Evolutionary conservation across 2,329 filamentous ascomycete species (phyloP), one percentile per base, ranked within the genome.

Genomic region (Hawksworthiomyces lignivorus): DNA sequence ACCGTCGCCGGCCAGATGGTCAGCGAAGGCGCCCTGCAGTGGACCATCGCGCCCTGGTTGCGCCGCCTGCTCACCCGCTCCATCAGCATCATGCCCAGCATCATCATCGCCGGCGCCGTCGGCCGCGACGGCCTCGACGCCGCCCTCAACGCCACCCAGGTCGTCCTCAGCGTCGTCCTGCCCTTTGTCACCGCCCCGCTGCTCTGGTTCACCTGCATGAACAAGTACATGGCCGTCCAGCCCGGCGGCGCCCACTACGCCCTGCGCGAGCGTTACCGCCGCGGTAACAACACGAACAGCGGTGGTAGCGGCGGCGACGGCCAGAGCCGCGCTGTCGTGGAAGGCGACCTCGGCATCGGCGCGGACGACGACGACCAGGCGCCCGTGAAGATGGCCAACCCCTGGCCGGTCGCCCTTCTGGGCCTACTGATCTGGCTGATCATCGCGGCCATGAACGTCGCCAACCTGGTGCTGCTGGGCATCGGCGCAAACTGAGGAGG

Each of bases 1-100:
- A 94, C 88, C 2, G 92, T 94, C 51, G 77, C 87, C 0, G 87
- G 87, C 0, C 87, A 94, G 59, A 92, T 94, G 80, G 82, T 94
- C 18, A 82, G 79, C 48, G 87, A 94, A 59, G 87, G 87, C 7
- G 85, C 87, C 47, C 60, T 94, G 33, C 77, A 78, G 35, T 88
- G 86, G 84, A 77, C 64, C 5, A 62, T 89, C 24, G 70, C 71
- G 47, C 87, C 87, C 0, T 94, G 87, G 87, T 54, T 89, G 9
- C 80, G 87, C 3, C 74, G 87, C 10, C 71, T 94, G 4, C 62
- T 90, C 37, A 94, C 87, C 0, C 75, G 87, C 20, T 77, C 73
- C 37, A 85, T 94, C 57, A 87, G 82, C 54, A 88, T 94, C 58
- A 80, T 80, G 2, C 87, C 87, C 0, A 82, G 77, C 45, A 87